Evolutionary conservation across 2,329 filamentous ascomycete genomes (phyloP).

Genomic region (Akanthomyces lecanii): DNA sequence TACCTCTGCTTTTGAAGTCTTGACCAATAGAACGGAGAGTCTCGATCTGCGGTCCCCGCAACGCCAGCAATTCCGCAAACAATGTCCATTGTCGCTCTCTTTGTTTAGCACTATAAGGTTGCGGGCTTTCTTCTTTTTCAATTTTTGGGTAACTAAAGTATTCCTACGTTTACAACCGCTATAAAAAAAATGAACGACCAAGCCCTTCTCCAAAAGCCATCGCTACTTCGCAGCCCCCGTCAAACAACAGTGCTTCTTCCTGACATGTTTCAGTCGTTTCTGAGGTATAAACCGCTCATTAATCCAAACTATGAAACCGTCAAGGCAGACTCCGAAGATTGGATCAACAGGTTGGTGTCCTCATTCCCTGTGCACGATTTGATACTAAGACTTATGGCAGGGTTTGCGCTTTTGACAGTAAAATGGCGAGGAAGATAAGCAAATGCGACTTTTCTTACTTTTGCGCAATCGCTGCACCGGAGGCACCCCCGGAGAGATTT

Average conservation of each 20-base stretch:
- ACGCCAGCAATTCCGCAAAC: no score
- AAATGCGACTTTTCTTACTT: slow-evolving; percentile 24
- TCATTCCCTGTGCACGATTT: background rate
- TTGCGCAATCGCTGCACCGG: slow-evolving; percentile 22
- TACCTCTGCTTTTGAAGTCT: no score
- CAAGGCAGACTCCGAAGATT: slow-evolving; percentile 21
- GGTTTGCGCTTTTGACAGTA: slow-evolving; percentile 18
- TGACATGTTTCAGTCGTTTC: slow-evolving; percentile 22
- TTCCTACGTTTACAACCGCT: background rate
- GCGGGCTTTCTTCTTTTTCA: no score
- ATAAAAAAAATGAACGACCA: background rate
- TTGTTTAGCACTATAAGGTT: no score
- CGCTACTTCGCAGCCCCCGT: background rate
- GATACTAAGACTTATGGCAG: slow-evolving; percentile 9
- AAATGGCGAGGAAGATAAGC: slow-evolving; percentile 18
- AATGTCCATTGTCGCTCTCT: no score
- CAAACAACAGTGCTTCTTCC: slow-evolving; percentile 18
- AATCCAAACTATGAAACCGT: slow-evolving; percentile 20
- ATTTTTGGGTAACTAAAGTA: no score
- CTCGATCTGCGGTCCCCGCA: no score
- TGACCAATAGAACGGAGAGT: no score
- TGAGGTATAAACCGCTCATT: slow-evolving; percentile 17
- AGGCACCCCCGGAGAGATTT: slow-evolving; percentile 17
- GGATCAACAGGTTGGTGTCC: slow-evolving; percentile 17
- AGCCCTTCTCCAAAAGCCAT: background rate